phyloP scores from a whole-genome alignment of 2,329 filamentous ascomycete species.

The Gliomastix tumulicola region DNA sequence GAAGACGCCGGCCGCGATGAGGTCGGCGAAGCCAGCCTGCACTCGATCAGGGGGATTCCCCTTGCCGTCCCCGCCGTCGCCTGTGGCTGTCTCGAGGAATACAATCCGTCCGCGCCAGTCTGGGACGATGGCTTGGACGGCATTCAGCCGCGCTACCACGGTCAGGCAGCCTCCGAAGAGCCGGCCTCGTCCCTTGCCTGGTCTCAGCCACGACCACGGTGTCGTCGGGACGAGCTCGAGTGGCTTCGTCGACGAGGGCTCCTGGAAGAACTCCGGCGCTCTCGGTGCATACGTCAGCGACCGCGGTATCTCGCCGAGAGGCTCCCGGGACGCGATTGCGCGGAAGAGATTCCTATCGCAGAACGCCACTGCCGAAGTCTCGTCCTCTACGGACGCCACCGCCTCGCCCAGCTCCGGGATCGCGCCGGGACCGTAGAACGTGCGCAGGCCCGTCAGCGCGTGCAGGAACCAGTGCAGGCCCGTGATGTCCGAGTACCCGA shows the following conservation, averaged over 20 bases:
- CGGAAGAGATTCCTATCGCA: conserved; percentile 21
- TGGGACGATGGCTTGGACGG: too few species aligned
- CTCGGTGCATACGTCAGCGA: too few species aligned
- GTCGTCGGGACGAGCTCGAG: too few species aligned
- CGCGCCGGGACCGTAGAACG: conserved; percentile 33
- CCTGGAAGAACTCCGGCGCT: too few species aligned
- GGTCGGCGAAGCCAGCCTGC: conserved; percentile 26
- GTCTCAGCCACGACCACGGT: too few species aligned
- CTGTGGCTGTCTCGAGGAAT: conserved; percentile 31
- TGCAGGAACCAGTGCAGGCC: conserved; percentile 33
- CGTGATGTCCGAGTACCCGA: conserved; percentile 34
- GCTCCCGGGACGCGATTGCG: conserved; percentile 14
- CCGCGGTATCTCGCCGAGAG: too few species aligned
- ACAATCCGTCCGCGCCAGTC: conserved; percentile 29
- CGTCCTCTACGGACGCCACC: conserved; percentile 10
- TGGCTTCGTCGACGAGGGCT: too few species aligned
- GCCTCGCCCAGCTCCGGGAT: conserved; percentile 29
- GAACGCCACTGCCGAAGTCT: conserved; percentile 19
- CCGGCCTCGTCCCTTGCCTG: too few species aligned
- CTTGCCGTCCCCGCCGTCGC: conserved; percentile 14
- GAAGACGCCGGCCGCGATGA: conserved; percentile 32
- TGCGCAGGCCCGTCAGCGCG: conserved; percentile 27
- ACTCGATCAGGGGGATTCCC: conserved; percentile 17
- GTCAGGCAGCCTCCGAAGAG: too few species aligned
- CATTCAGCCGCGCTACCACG: too few species aligned